Evolutionary conservation across 164 flowering plant species (phyloP).

Genomic region (Stephania cephalantha): DNA sequence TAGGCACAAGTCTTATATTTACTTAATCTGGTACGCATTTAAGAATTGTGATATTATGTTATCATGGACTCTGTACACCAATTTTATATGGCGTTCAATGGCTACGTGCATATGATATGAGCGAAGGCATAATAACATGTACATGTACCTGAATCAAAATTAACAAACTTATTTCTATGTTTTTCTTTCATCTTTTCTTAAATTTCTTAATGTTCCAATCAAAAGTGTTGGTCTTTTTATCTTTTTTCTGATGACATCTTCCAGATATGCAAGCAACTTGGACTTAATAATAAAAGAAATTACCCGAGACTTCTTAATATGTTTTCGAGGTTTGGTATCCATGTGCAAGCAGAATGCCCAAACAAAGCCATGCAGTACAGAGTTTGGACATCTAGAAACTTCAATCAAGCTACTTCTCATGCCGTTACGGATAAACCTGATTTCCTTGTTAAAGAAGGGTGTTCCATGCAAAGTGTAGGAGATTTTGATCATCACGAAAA

Average conservation of each 20-base stretch:
- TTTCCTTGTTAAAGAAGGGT: conserved; percentile 11
- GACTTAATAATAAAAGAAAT: conserved; percentile 56
- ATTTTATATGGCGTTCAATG: too few species aligned
- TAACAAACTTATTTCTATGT: not conserved
- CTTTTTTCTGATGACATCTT: conserved; percentile 8
- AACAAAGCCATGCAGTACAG: conserved; percentile 53
- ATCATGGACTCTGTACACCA: too few species aligned
- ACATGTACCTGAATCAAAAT: not conserved
- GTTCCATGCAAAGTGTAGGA: conserved; percentile 6
- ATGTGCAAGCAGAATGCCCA: conserved; percentile 47
- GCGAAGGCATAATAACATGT: not conserved
- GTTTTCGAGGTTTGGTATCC: conserved; percentile 63
- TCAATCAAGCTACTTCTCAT: conserved; percentile 25
- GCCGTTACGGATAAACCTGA: conserved; percentile 22
- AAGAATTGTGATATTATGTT: too few species aligned
- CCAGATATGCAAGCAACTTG: conserved; percentile 75
- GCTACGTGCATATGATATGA: too few species aligned
- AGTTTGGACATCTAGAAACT: conserved; percentile 62
- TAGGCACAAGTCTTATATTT: too few species aligned
- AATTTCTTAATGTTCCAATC: not conserved
- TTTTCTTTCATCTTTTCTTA: not conserved
- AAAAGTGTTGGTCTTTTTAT: not conserved
- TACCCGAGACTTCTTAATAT: conserved; percentile 45
- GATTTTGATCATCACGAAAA: conserved; percentile 20
- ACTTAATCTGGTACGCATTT: too few species aligned